Base-by-base conservation (phyloP, 2,329 filamentous ascomycete genomes). In the Sclerotinia spermophila region DNA sequence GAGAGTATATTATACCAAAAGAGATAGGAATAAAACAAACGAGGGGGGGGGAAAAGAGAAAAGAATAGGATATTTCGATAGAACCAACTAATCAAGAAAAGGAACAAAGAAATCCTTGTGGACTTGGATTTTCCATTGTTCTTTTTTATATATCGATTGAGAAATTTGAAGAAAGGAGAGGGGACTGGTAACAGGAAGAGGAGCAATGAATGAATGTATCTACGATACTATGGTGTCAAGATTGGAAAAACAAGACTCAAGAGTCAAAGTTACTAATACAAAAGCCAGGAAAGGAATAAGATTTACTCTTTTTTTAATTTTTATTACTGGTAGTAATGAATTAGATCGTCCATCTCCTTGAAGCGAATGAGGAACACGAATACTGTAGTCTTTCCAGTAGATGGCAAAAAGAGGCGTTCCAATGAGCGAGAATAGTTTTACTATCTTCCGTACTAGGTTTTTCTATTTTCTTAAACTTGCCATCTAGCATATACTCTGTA, bases 241-340 rank as follows among this genome's bases (percentile, higher is more conserved):
- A 42, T 60, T 60, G 15, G 1, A 11, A 48, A 55, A 55, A 55
- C 19, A 15, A 55, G 51, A 42, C 10, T 27, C 35, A 27, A 42
- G 58, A 58, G 7, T 56, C n/a, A 27, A 17, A 19, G 24, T 58
- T 27, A 7, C 27, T 19, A 42, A n/a, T 59, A 30, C 27, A 17
- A 42, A 44, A 24, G 21, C 59, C 40, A 61, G 40, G 59, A 61
- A 61, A 44, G 59, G 38, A 61, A 61, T 44, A 38, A 61, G 59
- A 61, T 44, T 42, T 40, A 30, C 56, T 59, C 33, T 38, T 30
- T 11, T 38, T 17, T 27, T 4, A 44, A n/a, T n/a, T n/a, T n/a
- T n/a, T n/a, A n/a, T n/a, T n/a, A n/a, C n/a, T n/a, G n/a, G 2
- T 1, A 21, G 27, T 27, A 38, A 42, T 27, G 58, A 40, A 27